phyloP scores from a whole-genome alignment of 179 eudicot species.

The Camellia oleifera region DNA sequence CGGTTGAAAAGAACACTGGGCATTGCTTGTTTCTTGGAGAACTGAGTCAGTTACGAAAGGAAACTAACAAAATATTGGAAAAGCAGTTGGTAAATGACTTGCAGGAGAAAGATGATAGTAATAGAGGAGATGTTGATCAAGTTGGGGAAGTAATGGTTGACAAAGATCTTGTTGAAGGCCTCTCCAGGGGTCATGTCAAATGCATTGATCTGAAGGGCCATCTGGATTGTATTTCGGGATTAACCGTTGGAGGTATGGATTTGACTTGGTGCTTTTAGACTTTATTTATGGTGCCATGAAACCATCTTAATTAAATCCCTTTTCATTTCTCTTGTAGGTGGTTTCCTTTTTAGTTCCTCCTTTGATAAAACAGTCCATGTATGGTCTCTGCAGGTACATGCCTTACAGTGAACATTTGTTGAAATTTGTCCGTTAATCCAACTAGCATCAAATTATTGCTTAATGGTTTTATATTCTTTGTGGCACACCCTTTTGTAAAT shows the following conservation, averaged over 20 bases:
- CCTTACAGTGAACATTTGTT: slow-evolving; percentile 8
- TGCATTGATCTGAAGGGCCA: slow-evolving; percentile 69
- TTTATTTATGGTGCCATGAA: too few relatives aligned
- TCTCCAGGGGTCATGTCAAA: slow-evolving; percentile 41
- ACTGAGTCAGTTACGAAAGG: slow-evolving; percentile 33
- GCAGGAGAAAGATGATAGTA: slow-evolving; percentile 22
- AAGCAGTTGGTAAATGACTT: slow-evolving; percentile 11
- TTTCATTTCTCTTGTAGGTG: slow-evolving; percentile 57
- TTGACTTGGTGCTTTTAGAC: slow-evolving; percentile 2
- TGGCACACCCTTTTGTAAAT: too few relatives aligned
- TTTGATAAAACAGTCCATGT: slow-evolving; percentile 72
- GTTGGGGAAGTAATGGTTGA: slow-evolving; percentile 27
- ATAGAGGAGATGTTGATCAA: slow-evolving; percentile 28
- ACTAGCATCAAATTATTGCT: not conserved
- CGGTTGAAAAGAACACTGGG: slow-evolving; percentile 10
- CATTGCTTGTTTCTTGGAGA: slow-evolving; percentile 60
- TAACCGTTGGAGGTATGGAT: slow-evolving; percentile 74
- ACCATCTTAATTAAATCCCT: not conserved
- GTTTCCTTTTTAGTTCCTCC: slow-evolving; percentile 85
- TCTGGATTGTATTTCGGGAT: slow-evolving; percentile 72
- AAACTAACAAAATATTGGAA: slow-evolving; percentile 19
- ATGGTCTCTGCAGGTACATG: slow-evolving; percentile 86
- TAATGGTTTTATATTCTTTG: not conserved
- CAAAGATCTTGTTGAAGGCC: slow-evolving; percentile 44
- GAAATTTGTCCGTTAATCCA: not conserved